Percentiles rank a stretch among this genome's conserved stretches.
Evolutionary conservation across 176 grass and related monocot species (phyloP).

Genomic region (Oryza nivara): DNA sequence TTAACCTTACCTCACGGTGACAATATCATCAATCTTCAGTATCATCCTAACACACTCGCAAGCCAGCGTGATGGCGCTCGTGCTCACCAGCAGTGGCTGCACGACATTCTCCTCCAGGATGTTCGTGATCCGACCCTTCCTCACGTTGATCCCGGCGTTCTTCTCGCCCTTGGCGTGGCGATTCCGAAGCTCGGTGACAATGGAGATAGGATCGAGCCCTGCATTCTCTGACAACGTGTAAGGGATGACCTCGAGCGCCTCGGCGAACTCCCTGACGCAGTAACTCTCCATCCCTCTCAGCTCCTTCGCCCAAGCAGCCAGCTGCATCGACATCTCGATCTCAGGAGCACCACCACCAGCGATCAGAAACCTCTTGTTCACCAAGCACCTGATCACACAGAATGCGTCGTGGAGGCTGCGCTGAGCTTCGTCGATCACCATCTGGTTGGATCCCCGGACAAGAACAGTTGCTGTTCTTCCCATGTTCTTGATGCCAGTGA

Average conservation of each 20-base stretch:
- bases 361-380: constrained; percentile 86
- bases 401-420: constrained; percentile 92
- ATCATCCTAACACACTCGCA: constrained; percentile 91
- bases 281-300: constrained; percentile 91
- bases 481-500: constrained; percentile 89
- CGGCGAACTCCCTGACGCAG: constrained; percentile 87
- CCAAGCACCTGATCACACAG: constrained; percentile 90
- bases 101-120: constrained; percentile 78
- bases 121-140: constrained; percentile 84
- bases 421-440: constrained; percentile 92
- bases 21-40: constrained; percentile 85
- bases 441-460: constrained; percentile 82
- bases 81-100: constrained; percentile 82
- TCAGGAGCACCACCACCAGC: constrained; percentile 88
- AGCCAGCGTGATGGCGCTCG: constrained; percentile 69
- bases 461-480: constrained; percentile 78
- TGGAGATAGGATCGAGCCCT: constrained; percentile 73
- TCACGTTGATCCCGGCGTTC: constrained; percentile 81
- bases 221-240: constrained; percentile 92
- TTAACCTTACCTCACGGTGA: constrained; percentile 56
- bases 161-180: constrained; percentile 76
- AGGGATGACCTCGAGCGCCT: constrained; percentile 82
- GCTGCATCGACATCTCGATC: constrained; percentile 89
- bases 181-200: constrained; percentile 84
- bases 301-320: constrained; percentile 77